A percentile compares a stretch with the other conserved stretches of the same genome.
phyloP scores from a whole-genome alignment of 768 basidiomycete genomes.

The Russula griseocarnosa region DNA sequence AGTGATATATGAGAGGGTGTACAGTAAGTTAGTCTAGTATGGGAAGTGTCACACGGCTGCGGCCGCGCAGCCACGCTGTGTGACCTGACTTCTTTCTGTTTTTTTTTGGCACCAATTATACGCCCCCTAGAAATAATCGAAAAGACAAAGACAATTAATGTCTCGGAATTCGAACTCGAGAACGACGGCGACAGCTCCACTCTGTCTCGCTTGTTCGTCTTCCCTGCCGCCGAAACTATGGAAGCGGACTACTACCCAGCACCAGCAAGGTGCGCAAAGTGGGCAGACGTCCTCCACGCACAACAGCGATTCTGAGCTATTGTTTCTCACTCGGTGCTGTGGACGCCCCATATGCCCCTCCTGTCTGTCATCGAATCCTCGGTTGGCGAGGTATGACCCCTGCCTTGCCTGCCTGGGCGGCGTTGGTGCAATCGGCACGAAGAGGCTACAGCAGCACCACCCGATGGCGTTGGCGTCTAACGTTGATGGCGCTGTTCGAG shows the following conservation, averaged over 20 bases:
- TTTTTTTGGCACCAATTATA: too few relatives aligned
- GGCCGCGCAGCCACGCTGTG: too few relatives aligned
- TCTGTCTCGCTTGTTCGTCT: conserved; percentile 61
- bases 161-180: not conserved
- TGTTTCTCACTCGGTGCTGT: conserved; percentile 63
- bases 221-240: conserved; percentile 45
- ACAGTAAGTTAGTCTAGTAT: too few relatives aligned
- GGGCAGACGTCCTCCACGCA: not conserved
- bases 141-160: conserved; percentile 3
- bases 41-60: too few relatives aligned
- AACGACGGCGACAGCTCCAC: conserved; percentile 21
- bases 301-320: not conserved
- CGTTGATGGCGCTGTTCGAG: conserved; percentile 52
- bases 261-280: not conserved
- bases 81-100: too few relatives aligned
- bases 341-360: conserved; percentile 55
- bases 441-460: conserved; percentile 23
- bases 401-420: conserved; percentile 67
- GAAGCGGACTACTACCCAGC: conserved; percentile 3
- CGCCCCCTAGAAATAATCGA: not conserved
- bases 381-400: conserved; percentile 64
- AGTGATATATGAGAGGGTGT: too few relatives aligned
- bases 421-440: conserved; percentile 39
- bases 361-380: conserved; percentile 57
- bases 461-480: conserved; percentile 32